Base-by-base conservation (phyloP, 2,329 filamentous ascomycete species). In the Colletotrichum noveboracense region DNA sequence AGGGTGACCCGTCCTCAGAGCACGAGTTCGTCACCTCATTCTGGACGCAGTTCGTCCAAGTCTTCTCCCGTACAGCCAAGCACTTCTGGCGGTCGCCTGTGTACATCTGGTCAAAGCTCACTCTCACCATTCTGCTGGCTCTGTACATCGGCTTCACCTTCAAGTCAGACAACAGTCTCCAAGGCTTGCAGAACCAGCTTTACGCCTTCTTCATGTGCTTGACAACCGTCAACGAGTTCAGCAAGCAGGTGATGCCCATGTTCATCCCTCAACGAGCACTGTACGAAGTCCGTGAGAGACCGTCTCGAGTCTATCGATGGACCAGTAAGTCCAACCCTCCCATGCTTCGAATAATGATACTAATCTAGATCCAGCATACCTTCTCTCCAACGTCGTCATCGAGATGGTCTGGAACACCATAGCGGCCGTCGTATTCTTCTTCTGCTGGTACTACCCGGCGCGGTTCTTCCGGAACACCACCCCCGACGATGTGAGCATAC, bases 21-120 rank as follows among this genome's bases (percentile, higher is more conserved):
- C 87, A 89, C 34, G 93, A 95, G 84, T 96, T 95, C 75, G 94
- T 94, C 3, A 93, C 93, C 55, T 91, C 93, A 0, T 93, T 95
- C 80, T 78, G 77, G 9, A 81, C 86, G 14, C 94, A 96, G 80
- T 84, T 94, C 24, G 85, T 82, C 55, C 87, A 92, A 78, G 92
- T 93, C 43, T 88, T 89, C 21, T 79, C 86, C 30, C 91, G 93
- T 79, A 91, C 94, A 14, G 94, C 94, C 84, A 87, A 93, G 78
- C 93, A 94, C 81, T 94, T 94, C 86, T 95, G 93, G 93, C 90
- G 93, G 62, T 94, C 90, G 2, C 93, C 93, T 0, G 88, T 89
- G 5, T 95, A 95, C 84, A 93, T 95, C 80, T 94, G 93, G 84
- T 91, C 91, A 58, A 94, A 94, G 83, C 80, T 87, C 2, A 84